These are phyloP conservation scores for Hagleromyces aurorensis DNA, from an alignment of 805 yeast species.

Conservation along the genomic window DNA sequence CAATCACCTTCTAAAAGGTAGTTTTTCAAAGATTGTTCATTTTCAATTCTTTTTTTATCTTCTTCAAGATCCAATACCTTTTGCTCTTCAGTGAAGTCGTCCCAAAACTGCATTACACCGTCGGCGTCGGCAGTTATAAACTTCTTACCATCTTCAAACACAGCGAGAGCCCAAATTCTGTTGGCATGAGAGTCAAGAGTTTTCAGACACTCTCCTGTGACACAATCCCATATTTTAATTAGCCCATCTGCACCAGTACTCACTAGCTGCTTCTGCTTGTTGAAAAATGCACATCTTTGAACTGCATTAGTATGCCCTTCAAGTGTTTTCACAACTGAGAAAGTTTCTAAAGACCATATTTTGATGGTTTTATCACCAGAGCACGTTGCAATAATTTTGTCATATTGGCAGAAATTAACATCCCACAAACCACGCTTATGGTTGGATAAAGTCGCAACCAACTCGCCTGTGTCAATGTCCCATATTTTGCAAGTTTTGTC, in stretches of 20 bases:
- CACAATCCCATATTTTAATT: slow-evolving; percentile 80
- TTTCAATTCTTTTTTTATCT: slow-evolving; percentile 57
- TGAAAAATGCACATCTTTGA: slow-evolving; percentile 67
- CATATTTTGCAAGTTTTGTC: slow-evolving; percentile 89
- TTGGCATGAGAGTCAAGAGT: slow-evolving; percentile 92
- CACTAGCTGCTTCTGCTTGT: slow-evolving; percentile 57
- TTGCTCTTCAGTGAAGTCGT: slow-evolving; percentile 74
- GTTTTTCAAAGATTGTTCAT: slow-evolving; percentile 81
- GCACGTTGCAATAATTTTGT: slow-evolving; percentile 69
- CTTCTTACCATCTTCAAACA: slow-evolving; percentile 55
- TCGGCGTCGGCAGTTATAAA: slow-evolving; percentile 91
- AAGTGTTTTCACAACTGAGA: slow-evolving; percentile 67
- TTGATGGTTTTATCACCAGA: slow-evolving; percentile 89
- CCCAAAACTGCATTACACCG: slow-evolving; percentile 85
- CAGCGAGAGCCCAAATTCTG: slow-evolving; percentile 85
- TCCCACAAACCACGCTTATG: slow-evolving; percentile 96
- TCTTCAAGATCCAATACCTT: slow-evolving; percentile 43
- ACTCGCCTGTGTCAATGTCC: slow-evolving; percentile 82
- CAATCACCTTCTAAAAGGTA: slow-evolving; percentile 66
- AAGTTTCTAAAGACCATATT: slow-evolving; percentile 80
- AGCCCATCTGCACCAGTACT: slow-evolving; percentile 90
- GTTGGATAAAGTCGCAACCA: slow-evolving; percentile 74
- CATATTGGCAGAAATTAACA: slow-evolving; percentile 71
- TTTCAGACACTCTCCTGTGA: slow-evolving; percentile 67
- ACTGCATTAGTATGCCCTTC: slow-evolving; percentile 95